Conservation (phyloP, 306 rosid genomes). For the Prosopis cineraria region DNA sequence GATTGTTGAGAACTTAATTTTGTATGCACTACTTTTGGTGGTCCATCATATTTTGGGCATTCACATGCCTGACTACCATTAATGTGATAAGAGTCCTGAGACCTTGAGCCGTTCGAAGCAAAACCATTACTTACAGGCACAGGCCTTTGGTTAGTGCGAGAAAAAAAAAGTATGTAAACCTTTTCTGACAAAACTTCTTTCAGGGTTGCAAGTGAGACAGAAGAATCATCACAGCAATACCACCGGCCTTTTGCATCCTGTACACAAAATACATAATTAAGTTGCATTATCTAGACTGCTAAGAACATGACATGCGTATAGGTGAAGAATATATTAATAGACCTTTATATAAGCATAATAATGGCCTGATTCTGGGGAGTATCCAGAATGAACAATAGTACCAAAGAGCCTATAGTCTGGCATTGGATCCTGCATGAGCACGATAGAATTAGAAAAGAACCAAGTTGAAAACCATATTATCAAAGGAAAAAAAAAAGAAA, state of each 20-base stretch:
- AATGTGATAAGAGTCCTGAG: constrained; percentile 45
- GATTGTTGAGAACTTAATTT: constrained; percentile 56
- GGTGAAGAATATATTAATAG: constrained; percentile 6
- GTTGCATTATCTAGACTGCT: neutral
- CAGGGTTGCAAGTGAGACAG: constrained; percentile 74
- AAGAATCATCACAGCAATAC: constrained; percentile 95
- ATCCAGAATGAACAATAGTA: constrained; percentile 96
- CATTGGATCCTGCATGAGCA: constrained; percentile 73
- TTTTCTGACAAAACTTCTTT: constrained; percentile 91
- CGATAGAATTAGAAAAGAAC: constrained; percentile 27
- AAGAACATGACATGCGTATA: neutral
- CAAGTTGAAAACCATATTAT: constrained; percentile 3
- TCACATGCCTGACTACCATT: constrained; percentile 70
- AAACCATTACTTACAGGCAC: constrained; percentile 45
- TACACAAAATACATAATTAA: constrained; percentile 33
- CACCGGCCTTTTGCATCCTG: constrained; percentile 93
- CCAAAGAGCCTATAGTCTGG: constrained; percentile 99
- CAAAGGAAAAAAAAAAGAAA: neutral
- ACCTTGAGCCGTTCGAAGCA: constrained; percentile 64
- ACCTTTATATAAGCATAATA: constrained; percentile 98
- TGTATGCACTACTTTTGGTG: constrained; percentile 45
- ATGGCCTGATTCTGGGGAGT: constrained; percentile 96
- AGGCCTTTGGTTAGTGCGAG: constrained; percentile 81
- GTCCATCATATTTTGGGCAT: constrained; percentile 48
- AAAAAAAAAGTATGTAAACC: constrained; percentile 91